Percentiles rank a stretch among this genome's conserved stretches.
phyloP scores from a whole-genome alignment of 129 eudicot species.

The Oenanthe sinensis region DNA sequence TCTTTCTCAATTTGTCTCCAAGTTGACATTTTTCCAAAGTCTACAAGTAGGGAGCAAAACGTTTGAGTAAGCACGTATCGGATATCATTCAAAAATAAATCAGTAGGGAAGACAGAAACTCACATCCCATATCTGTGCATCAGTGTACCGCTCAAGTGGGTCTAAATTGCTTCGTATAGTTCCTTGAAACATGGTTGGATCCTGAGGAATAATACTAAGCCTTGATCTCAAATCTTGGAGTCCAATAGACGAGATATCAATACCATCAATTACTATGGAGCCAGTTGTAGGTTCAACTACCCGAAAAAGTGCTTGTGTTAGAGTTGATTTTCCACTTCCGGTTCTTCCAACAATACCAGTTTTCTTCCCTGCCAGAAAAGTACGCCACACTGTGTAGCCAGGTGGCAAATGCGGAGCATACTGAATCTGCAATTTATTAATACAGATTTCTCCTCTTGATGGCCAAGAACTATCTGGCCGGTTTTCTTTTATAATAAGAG shows the following conservation, averaged over 20 bases:
- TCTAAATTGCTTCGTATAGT: conserved; percentile 97
- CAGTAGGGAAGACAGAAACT: neutral
- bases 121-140: conserved; percentile 95
- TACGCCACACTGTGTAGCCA: conserved; percentile 64
- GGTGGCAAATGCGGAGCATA: conserved; percentile 79
- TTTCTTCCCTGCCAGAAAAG: conserved; percentile 76
- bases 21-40: neutral
- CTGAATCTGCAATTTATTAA: conserved; percentile 72
- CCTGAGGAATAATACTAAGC: conserved; percentile 95
- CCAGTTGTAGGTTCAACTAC: conserved; percentile 86
- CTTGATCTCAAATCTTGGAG: conserved; percentile 97
- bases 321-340: conserved; percentile 92
- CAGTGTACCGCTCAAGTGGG: conserved; percentile 68
- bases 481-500: conserved; percentile 51
- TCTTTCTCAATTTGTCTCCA: neutral
- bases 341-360: conserved; percentile 94
- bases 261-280: conserved; percentile 56
- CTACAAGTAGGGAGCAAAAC: neutral
- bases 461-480: conserved; percentile 81
- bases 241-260: conserved; percentile 64
- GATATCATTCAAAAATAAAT: neutral
- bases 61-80: neutral
- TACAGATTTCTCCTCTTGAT: conserved; percentile 55
- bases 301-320: conserved; percentile 79
- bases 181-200: conserved; percentile 95